phyloP scores from a whole-genome alignment of 352 stramenopile genomes.

The Phytophthora citricola region DNA sequence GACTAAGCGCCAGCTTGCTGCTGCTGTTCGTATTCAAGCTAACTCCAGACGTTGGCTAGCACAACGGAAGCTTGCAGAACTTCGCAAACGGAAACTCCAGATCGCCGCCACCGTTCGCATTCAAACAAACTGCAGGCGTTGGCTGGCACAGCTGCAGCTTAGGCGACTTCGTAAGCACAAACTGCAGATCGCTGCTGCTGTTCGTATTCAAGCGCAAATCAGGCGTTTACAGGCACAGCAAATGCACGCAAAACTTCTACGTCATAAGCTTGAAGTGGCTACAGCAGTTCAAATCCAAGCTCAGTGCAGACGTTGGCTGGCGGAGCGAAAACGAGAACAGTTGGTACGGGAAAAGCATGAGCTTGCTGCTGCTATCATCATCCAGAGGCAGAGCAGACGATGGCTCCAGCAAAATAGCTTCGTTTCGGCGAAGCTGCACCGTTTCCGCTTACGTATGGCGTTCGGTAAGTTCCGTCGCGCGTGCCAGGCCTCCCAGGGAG shows the following conservation, averaged over 20 bases:
- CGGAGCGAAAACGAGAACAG: constrained; percentile 17
- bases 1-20: constrained; percentile 20
- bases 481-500: constrained; percentile 22
- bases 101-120: constrained; percentile 13
- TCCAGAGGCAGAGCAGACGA: constrained; percentile 32
- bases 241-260: constrained; percentile 11
- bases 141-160: constrained; percentile 19
- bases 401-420: constrained; percentile 37
- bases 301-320: constrained; percentile 37
- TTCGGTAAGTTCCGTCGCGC: constrained; percentile 45
- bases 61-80: constrained; percentile 14
- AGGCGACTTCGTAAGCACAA: constrained; percentile 7
- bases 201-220: constrained; percentile 26
- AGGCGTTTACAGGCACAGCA: constrained; percentile 15
- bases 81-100: constrained; percentile 18
- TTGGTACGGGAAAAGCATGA: constrained; percentile 31
- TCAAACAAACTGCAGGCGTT: constrained; percentile 24
- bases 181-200: constrained; percentile 10
- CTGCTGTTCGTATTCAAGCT: constrained; percentile 25
- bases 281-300: constrained; percentile 42
- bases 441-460: constrained; percentile 41
- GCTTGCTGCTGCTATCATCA: constrained; percentile 20
- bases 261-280: constrained; percentile 13
- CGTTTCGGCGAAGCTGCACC: constrained; percentile 24
- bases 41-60: constrained; percentile 29